Evolutionary conservation across 495 filamentous ascomycete genomes (phyloP).

Genomic region (Aspergillus diversus): DNA sequence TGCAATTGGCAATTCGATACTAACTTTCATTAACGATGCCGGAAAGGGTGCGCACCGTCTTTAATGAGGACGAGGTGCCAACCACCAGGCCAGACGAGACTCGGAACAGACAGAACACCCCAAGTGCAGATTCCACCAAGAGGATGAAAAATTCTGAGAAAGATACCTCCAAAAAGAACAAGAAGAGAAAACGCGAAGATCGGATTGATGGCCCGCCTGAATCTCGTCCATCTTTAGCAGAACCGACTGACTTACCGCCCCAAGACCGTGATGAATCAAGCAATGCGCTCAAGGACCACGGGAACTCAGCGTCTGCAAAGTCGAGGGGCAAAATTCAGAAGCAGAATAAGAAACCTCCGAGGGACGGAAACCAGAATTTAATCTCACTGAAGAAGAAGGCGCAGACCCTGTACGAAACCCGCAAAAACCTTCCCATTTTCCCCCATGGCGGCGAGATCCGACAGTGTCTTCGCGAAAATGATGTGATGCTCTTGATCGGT

Average conservation of each 20-base stretch:
- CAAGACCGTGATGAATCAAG: neutral
- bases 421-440: conserved; percentile 82
- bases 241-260: neutral
- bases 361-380: conserved; percentile 27
- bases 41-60: conserved; percentile 49
- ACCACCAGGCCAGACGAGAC: conserved; percentile 10
- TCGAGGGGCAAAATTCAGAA: conserved; percentile 9
- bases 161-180: conserved; percentile 36
- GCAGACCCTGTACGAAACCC: conserved; percentile 50
- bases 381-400: conserved; percentile 49
- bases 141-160: conserved; percentile 29
- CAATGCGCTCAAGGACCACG: neutral
- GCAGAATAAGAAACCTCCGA: conserved; percentile 12
- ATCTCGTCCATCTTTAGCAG: conserved; percentile 6
- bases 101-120: neutral
- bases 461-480: conserved; percentile 61
- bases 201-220: conserved; percentile 16
- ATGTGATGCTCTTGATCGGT: conserved; percentile 85
- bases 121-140: conserved; percentile 23
- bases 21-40: conserved; percentile 46
- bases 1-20: conserved; percentile 6
- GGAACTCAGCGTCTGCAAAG: neutral
- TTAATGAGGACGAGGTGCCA: conserved; percentile 35
- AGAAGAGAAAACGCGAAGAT: conserved; percentile 52
- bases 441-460: conserved; percentile 70